A percentile compares a stretch with the other conserved stretches of the same genome.
Evolutionary conservation across 1,284 basidiomycete genomes (phyloP).

Genomic region (Caloboletus inedulis): DNA sequence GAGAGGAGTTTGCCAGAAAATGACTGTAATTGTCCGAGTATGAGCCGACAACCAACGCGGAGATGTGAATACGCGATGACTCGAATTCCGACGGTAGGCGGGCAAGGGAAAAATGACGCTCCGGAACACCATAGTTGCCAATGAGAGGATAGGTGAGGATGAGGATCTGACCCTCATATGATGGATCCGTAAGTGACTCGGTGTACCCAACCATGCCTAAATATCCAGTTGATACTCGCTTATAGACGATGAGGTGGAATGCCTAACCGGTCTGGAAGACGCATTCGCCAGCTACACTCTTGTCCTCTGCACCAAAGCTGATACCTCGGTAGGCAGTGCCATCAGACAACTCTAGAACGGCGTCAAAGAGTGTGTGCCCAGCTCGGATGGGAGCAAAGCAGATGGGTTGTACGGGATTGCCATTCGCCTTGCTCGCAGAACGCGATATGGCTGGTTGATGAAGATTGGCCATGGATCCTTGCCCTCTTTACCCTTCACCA

Average conservation of each 20-base stretch:
- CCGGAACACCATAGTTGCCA: slow-evolving; percentile 98
- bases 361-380: slow-evolving; percentile 40
- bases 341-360: slow-evolving; percentile 88
- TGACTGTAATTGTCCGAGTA: slow-evolving; percentile 96
- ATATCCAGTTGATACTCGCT: slow-evolving; percentile 12
- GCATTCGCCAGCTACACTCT: slow-evolving; percentile 95
- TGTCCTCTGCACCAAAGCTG: slow-evolving; percentile 90
- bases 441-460: slow-evolving; percentile 48
- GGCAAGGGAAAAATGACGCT: slow-evolving; percentile 54
- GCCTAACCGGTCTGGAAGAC: slow-evolving; percentile 97
- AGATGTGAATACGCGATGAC: slow-evolving; percentile 90
- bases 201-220: slow-evolving; percentile 99
- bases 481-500: slow-evolving; percentile 59
- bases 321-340: slow-evolving; percentile 87
- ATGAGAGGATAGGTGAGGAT: slow-evolving; percentile 96
- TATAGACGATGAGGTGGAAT: slow-evolving; percentile 9
- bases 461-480: slow-evolving; percentile 29
- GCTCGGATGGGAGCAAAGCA: slow-evolving; percentile 40
- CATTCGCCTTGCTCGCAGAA: slow-evolving; percentile 41
- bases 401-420: slow-evolving; percentile 51
- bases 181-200: slow-evolving; percentile 97
- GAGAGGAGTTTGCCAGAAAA: slow-evolving; percentile 86
- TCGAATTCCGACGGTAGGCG: slow-evolving; percentile 84
- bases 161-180: slow-evolving; percentile 97
- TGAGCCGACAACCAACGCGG: slow-evolving; percentile 90